These are phyloP conservation scores for Quercus engelmannii DNA, from an alignment of 306 rosid species.

Conservation along the genomic window DNA sequence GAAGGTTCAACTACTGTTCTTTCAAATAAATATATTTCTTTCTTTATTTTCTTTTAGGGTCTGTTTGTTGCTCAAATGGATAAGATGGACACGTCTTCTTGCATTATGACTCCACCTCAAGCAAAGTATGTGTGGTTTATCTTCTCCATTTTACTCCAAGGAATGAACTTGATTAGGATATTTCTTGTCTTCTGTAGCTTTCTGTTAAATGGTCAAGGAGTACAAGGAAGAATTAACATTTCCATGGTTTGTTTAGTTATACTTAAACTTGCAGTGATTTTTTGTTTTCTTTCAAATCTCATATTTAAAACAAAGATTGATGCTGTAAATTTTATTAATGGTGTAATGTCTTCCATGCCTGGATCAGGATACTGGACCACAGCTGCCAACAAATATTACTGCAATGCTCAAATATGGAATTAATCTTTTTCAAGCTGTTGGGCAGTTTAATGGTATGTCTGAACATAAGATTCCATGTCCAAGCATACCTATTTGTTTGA, in stretches of 20 bases:
- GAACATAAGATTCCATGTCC: neutral
- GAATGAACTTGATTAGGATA: neutral
- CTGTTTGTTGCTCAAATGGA: neutral
- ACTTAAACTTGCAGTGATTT: neutral
- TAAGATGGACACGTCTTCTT: neutral
- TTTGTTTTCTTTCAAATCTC: neutral
- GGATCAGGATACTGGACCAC: conserved; percentile 1
- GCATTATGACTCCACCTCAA: neutral
- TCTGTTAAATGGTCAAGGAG: neutral
- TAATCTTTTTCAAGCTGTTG: conserved; percentile 1
- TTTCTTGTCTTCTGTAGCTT: neutral
- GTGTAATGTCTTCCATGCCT: neutral
- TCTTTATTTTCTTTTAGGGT: neutral
- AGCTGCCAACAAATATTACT: conserved; percentile 7
- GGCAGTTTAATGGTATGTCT: neutral
- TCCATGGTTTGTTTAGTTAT: conserved; percentile 1
- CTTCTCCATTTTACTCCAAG: neutral
- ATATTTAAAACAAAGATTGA: neutral
- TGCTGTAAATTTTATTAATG: neutral
- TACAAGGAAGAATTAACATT: neutral
- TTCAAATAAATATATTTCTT: neutral
- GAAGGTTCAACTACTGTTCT: neutral
- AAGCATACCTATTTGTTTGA: neutral
- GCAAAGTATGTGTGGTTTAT: conserved; percentile 1
- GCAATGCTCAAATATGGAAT: conserved; percentile 2